Percentiles rank a stretch among this genome's conserved stretches.
Evolutionary conservation across 2,329 filamentous ascomycete genomes (phyloP).

Genomic region (Colletotrichum salicis): DNA sequence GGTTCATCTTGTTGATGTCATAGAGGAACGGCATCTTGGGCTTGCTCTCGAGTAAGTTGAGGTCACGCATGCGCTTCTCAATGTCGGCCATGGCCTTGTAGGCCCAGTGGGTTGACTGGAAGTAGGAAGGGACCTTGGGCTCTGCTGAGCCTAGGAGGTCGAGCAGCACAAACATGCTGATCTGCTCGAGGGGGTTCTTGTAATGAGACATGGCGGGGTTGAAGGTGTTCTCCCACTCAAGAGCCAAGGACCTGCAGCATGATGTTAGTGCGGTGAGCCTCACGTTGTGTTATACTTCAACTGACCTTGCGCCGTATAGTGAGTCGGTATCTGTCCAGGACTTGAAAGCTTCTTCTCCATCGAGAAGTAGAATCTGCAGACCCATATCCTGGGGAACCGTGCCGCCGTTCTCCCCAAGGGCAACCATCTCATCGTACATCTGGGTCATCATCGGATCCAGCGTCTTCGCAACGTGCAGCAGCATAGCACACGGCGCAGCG

Average conservation of each 20-base stretch:
- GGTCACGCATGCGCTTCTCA: conserved; percentile 71
- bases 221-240: conserved; percentile 73
- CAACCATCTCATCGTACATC: conserved; percentile 78
- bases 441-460: conserved; percentile 77
- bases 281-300: neutral
- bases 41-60: conserved; percentile 61
- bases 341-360: conserved; percentile 85
- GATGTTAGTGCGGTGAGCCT: conserved; percentile 4
- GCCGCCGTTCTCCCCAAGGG: conserved; percentile 58
- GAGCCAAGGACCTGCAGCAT: conserved; percentile 68
- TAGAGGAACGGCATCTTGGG: conserved; percentile 62
- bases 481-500: conserved; percentile 84
- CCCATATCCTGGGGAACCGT: conserved; percentile 75
- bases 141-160: conserved; percentile 74
- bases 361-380: conserved; percentile 81
- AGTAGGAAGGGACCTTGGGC: conserved; percentile 76
- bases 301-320: conserved; percentile 78
- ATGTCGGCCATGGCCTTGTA: conserved; percentile 74
- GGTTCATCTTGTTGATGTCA: conserved; percentile 59
- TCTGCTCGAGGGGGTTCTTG: conserved; percentile 75
- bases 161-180: conserved; percentile 79
- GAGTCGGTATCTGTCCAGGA: conserved; percentile 79
- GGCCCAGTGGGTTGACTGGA: conserved; percentile 84
- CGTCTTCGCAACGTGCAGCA: conserved; percentile 79
- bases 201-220: conserved; percentile 77